Conservation (phyloP, 1,284 basidiomycete genomes). For the Cutaneotrichosporon arboriforme region DNA sequence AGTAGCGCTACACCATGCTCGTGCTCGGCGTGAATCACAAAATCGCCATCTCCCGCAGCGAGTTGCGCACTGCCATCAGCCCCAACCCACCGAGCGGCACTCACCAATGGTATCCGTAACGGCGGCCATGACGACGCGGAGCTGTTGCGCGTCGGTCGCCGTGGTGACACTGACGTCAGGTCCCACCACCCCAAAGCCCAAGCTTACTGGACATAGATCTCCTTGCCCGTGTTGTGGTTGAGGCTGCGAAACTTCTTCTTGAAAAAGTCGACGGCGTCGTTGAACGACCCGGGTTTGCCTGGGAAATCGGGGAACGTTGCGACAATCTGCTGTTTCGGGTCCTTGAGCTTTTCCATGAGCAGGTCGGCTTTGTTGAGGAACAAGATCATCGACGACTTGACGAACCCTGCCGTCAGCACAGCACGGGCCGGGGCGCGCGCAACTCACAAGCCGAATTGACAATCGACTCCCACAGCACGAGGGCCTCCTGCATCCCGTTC, state of each 20-base stretch:
- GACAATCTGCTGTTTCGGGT: conserved; percentile 67
- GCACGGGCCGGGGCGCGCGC: no score
- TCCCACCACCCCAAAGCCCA: not conserved
- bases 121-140: conserved; percentile 88
- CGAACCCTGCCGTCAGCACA: conserved; percentile 61
- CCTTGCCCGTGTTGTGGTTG: conserved; percentile 77
- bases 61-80: conserved; percentile 18
- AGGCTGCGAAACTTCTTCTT: conserved; percentile 74
- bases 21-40: conserved; percentile 3
- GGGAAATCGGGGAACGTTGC: conserved; percentile 69
- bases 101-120: conserved; percentile 43
- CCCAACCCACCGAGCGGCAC: not conserved
- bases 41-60: conserved; percentile 20
- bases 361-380: conserved; percentile 90
- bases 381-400: conserved; percentile 82
- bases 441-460: conserved; percentile 62
- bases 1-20: no score
- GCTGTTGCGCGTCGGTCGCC: conserved; percentile 85
- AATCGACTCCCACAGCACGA: conserved; percentile 93
- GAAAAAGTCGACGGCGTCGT: conserved; percentile 65
- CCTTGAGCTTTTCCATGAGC: conserved; percentile 70
- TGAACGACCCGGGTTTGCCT: conserved; percentile 54
- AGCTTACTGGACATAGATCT: conserved; percentile 85
- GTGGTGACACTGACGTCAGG: conserved; percentile 65
- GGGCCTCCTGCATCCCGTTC: conserved; percentile 97